Evolutionary conservation across 306 rosid species (phyloP), one percentile per base, ranked within the genome.

Genomic region (Quercus gilva): DNA sequence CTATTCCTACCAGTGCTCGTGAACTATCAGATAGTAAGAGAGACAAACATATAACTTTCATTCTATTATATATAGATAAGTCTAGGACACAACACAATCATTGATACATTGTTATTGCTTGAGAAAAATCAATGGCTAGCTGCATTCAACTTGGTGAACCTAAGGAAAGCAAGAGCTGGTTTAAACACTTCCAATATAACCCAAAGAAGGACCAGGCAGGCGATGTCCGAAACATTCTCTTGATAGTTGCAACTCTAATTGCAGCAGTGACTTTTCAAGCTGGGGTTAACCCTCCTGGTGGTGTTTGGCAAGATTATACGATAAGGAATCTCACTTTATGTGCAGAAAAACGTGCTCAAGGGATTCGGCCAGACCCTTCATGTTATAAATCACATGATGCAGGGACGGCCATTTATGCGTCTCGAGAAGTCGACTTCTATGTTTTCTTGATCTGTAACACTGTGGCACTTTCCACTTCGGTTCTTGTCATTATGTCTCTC

Each of bases 281-380:
- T 1, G 84, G 84, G 3, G 71, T 87, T 5, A 87, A 75, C 15
- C 91, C 85, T 55, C 88, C 84, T 0, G 88, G 88, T 20, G 88
- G 90, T 0, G 82, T 87, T 43, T 85, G 91, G 91, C 85, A 87
- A 60, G 82, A 86, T 0, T 0, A 1, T 37, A 37, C 0, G 41
- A 0, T 0, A 5, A 33, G 0, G 1, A 35, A 5, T 35, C 2
- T 0, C 41, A 5, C 8, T 35, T 1, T 35, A 35, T 35, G 41
- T 35, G 0, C 0, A 33, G 1, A 33, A 33, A 33, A 0, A 0
- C 0, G 0, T 33, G 6, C 1, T 33, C 0, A 33, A 33, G 35
- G 35, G 15, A 0, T 0, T 3, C 52, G 17, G 35, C 1, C 6
- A 5, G 1, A 33, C 35, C 35, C 0, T 33, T 33, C 35, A 5